These are phyloP conservation scores for Monosporozyma siamensis DNA, from an alignment of 805 yeast genomes.

Conservation along the genomic window DNA sequence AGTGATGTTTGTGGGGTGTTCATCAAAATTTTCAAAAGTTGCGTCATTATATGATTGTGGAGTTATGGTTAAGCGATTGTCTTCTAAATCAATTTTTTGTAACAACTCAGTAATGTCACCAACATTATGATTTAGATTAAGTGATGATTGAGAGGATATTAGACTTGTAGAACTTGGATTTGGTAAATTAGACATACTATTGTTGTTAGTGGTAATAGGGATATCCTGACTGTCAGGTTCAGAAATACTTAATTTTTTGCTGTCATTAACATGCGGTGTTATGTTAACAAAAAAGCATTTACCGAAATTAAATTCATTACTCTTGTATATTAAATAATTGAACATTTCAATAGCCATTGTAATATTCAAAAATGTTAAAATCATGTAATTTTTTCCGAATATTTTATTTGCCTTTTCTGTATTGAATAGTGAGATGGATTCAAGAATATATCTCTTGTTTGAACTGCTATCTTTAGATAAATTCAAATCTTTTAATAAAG, in stretches of 20 bases:
- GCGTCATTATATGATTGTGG: slow-evolving; percentile 14
- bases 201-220: background rate
- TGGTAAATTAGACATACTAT: background rate
- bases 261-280: too few relatives aligned
- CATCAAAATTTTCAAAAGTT: slow-evolving; percentile 7
- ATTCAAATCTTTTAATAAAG: slow-evolving; percentile 11
- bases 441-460: slow-evolving; percentile 23
- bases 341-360: slow-evolving; percentile 22
- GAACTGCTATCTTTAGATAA: slow-evolving; percentile 6
- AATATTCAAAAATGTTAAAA: slow-evolving; percentile 22
- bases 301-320: slow-evolving; percentile 6
- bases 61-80: slow-evolving; percentile 8
- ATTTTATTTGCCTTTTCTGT: slow-evolving; percentile 8
- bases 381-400: slow-evolving; percentile 17
- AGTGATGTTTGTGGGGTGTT: slow-evolving; percentile 13
- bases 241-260: background rate
- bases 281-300: slow-evolving; percentile 13
- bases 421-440: slow-evolving; percentile 19
- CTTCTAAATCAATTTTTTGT: slow-evolving; percentile 9
- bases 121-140: slow-evolving; percentile 11
- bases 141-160: slow-evolving; percentile 10
- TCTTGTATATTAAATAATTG: slow-evolving; percentile 12
- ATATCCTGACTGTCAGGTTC: background rate
- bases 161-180: slow-evolving; percentile 10
- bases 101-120: slow-evolving; percentile 9